Conservation (phyloP, 257 asterid genomes). For the Ophiorrhiza pumila region DNA sequence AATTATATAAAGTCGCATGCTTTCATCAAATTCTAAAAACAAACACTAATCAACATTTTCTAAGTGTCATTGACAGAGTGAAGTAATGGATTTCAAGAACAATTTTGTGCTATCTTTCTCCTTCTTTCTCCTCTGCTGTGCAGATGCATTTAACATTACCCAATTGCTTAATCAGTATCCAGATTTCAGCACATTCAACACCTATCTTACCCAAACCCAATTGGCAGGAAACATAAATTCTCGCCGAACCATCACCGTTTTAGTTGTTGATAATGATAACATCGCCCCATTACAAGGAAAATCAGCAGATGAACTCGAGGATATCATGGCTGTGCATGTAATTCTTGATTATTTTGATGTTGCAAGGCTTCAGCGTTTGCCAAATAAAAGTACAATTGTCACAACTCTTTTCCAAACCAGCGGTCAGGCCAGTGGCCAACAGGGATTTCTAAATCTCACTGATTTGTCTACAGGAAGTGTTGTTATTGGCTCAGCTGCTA, state of each 20-base stretch:
- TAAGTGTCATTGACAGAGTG: not conserved
- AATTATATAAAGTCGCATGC: not conserved
- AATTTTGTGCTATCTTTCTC: constrained; percentile 34
- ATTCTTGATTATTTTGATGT: constrained; percentile 59
- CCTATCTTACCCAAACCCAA: constrained; percentile 47
- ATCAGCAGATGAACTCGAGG: constrained; percentile 18
- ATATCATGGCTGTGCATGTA: constrained; percentile 46
- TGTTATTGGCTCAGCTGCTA: constrained; percentile 39
- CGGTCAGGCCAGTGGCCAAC: constrained; percentile 46
- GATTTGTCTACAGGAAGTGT: constrained; percentile 15
- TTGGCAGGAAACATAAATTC: constrained; percentile 42
- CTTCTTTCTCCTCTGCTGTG: constrained; percentile 27
- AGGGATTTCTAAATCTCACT: constrained; percentile 48
- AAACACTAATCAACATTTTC: no score
- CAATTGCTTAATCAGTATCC: constrained; percentile 35
- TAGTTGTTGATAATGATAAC: constrained; percentile 43
- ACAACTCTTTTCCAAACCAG: constrained; percentile 52
- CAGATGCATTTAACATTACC: constrained; percentile 55
- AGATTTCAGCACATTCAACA: constrained; percentile 49
- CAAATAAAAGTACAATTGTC: constrained; percentile 18
- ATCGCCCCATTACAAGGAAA: constrained; percentile 33
- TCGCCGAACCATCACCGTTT: constrained; percentile 47
- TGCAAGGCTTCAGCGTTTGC: constrained; percentile 30
- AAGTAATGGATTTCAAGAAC: constrained; percentile 31
- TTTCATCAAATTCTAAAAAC: not conserved